These are phyloP conservation scores for Colletotrichum chlorophyti DNA, from an alignment of 2,329 filamentous ascomycete species.

Conservation along the genomic window DNA sequence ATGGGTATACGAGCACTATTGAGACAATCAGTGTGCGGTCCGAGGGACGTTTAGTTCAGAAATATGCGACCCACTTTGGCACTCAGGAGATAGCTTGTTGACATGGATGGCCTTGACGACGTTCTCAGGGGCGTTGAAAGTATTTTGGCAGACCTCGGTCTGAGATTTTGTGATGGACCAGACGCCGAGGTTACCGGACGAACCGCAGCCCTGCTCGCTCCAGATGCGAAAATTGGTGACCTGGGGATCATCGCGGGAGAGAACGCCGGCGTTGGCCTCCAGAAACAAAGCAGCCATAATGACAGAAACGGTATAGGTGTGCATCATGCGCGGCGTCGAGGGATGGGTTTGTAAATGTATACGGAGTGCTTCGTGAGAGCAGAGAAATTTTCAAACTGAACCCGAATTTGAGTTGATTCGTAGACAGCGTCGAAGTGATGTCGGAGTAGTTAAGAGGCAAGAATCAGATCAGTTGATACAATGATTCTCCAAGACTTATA, in stretches of 20 bases:
- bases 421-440: too few relatives aligned
- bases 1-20: conserved; percentile 2
- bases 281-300: not conserved
- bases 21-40: not conserved
- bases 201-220: conserved; percentile 8
- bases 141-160: not conserved
- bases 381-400: not conserved
- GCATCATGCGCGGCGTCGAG: not conserved
- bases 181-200: conserved; percentile 8
- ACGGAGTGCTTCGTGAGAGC: not conserved
- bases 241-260: conserved; percentile 7
- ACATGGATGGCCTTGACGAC: conserved; percentile 4
- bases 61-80: not conserved
- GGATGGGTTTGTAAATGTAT: not conserved
- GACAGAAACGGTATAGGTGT: not conserved
- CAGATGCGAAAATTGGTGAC: conserved; percentile 13
- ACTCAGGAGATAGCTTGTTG: not conserved
- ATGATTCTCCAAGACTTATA: too few relatives aligned
- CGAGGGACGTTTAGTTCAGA: not conserved
- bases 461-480: too few relatives aligned
- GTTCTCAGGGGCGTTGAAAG: not conserved
- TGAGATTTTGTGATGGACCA: conserved; percentile 12
- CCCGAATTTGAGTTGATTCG: too few relatives aligned
- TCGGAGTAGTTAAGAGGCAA: too few relatives aligned
- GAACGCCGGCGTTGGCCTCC: not conserved